These are phyloP conservation scores for Ogataea thermomethanolica DNA, from an alignment of 805 yeast genomes.

Conservation along the genomic window DNA sequence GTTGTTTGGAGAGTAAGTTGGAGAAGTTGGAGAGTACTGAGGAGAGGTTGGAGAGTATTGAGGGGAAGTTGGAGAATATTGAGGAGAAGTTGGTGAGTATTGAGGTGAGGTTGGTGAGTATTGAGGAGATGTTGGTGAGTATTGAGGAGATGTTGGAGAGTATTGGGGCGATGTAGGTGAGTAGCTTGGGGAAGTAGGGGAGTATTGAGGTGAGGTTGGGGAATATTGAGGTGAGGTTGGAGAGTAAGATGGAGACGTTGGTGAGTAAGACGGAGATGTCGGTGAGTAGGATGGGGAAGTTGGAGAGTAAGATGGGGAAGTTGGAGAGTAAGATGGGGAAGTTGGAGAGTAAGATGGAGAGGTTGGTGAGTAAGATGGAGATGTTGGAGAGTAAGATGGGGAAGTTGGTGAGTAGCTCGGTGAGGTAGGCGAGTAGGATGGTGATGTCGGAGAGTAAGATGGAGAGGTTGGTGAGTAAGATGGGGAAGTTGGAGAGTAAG, in stretches of 20 bases:
- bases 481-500: slow-evolving; percentile 70
- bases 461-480: slow-evolving; percentile 69
- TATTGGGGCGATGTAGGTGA: slow-evolving; percentile 71
- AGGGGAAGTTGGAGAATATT: slow-evolving; percentile 77
- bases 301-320: slow-evolving; percentile 75
- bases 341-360: slow-evolving; percentile 71
- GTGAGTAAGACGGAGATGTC: slow-evolving; percentile 56
- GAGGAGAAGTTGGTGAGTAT: slow-evolving; percentile 73
- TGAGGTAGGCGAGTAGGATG: slow-evolving; percentile 72
- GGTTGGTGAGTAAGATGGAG: slow-evolving; percentile 69
- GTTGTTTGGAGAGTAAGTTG: slow-evolving; percentile 57
- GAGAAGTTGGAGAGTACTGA: slow-evolving; percentile 71
- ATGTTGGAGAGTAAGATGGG: slow-evolving; percentile 64
- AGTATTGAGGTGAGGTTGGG: slow-evolving; percentile 76
- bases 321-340: slow-evolving; percentile 72
- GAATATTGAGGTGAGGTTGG: slow-evolving; percentile 73
- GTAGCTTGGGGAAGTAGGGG: slow-evolving; percentile 80
- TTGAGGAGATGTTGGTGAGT: slow-evolving; percentile 65
- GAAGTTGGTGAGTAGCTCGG: slow-evolving; percentile 67
- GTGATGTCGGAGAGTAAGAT: slow-evolving; percentile 54
- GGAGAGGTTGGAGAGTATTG: slow-evolving; percentile 78
- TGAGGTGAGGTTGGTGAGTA: slow-evolving; percentile 67
- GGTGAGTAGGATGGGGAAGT: slow-evolving; percentile 65
- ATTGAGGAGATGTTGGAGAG: slow-evolving; percentile 77
- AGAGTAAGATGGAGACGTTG: slow-evolving; percentile 65